Percentiles rank a stretch among this genome's conserved stretches.
These are phyloP conservation scores for Blastobotrys robertii DNA, from an alignment of 805 yeast species.

Conservation along the genomic window DNA sequence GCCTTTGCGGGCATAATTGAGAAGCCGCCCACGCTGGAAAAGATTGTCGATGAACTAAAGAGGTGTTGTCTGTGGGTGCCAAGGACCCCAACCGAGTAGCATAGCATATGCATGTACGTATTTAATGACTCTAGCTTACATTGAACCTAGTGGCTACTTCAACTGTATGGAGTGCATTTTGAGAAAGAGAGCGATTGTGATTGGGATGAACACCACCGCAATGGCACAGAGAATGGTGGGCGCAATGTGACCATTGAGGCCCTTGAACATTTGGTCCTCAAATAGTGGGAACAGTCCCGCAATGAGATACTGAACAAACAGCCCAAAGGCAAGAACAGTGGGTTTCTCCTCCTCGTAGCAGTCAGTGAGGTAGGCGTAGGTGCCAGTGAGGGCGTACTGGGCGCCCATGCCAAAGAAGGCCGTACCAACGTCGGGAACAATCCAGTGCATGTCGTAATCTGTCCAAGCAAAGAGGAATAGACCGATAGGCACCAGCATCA, in stretches of 20 bases:
- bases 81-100: neutral
- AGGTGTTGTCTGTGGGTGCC: slow-evolving; percentile 25
- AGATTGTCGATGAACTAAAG: slow-evolving; percentile 26
- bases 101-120: too few species aligned
- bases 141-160: too few species aligned
- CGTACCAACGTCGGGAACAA: slow-evolving; percentile 55
- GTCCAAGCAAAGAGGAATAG: slow-evolving; percentile 47
- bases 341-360: slow-evolving; percentile 50
- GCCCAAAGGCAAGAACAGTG: slow-evolving; percentile 84
- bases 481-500: slow-evolving; percentile 36
- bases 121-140: too few species aligned
- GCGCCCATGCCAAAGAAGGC: slow-evolving; percentile 33
- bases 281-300: slow-evolving; percentile 81
- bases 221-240: slow-evolving; percentile 42
- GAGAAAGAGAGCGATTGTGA: neutral
- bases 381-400: slow-evolving; percentile 30
- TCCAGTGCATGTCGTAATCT: slow-evolving; percentile 39
- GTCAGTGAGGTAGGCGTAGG: slow-evolving; percentile 29
- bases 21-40: slow-evolving; percentile 46
- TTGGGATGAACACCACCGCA: slow-evolving; percentile 31
- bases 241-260: slow-evolving; percentile 72
- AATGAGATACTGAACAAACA: slow-evolving; percentile 60
- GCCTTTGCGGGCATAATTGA: slow-evolving; percentile 63
- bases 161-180: too few species aligned
- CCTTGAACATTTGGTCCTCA: slow-evolving; percentile 72